A percentile compares a stretch with the other conserved stretches of the same genome.
phyloP scores from a whole-genome alignment of 1,139 yeast species.

The Scheffersomyces parashehatae region DNA sequence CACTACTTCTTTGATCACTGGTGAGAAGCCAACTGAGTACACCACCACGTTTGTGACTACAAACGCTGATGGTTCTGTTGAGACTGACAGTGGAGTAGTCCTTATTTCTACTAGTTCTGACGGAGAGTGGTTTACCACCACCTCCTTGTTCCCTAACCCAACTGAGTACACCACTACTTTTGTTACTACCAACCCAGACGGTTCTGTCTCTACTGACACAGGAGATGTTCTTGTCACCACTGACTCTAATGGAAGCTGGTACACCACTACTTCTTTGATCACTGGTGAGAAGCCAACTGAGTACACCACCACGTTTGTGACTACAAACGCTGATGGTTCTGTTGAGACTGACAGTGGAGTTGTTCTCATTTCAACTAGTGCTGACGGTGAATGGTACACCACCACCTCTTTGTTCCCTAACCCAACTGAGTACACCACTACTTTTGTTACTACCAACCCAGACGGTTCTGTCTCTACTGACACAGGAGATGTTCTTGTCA shows the following conservation, averaged over 20 bases:
- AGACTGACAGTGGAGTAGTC: slow-evolving; percentile 14
- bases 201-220: slow-evolving; percentile 12
- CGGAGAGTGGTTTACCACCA: slow-evolving; percentile 12
- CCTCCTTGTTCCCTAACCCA: slow-evolving; percentile 1
- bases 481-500: slow-evolving; percentile 14
- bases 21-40: slow-evolving; percentile 13
- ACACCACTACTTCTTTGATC: slow-evolving; percentile 11
- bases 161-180: slow-evolving; percentile 5
- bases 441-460: not conserved
- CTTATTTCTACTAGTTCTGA: slow-evolving; percentile 11
- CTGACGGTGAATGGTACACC: slow-evolving; percentile 11
- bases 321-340: slow-evolving; percentile 17
- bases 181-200: slow-evolving; percentile 12
- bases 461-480: slow-evolving; percentile 11
- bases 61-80: slow-evolving; percentile 13
- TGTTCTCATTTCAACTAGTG: slow-evolving; percentile 12
- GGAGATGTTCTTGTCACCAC: slow-evolving; percentile 14
- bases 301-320: slow-evolving; percentile 19
- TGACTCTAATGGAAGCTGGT: slow-evolving; percentile 9
- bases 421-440: slow-evolving; percentile 3
- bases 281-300: slow-evolving; percentile 10
- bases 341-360: slow-evolving; percentile 12
- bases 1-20: slow-evolving; percentile 8
- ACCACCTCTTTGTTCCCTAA: slow-evolving; percentile 10
- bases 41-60: slow-evolving; percentile 19